Evolutionary conservation across 352 stramenopile species (phyloP).

Genomic region (Phytophthora colocasiae): DNA sequence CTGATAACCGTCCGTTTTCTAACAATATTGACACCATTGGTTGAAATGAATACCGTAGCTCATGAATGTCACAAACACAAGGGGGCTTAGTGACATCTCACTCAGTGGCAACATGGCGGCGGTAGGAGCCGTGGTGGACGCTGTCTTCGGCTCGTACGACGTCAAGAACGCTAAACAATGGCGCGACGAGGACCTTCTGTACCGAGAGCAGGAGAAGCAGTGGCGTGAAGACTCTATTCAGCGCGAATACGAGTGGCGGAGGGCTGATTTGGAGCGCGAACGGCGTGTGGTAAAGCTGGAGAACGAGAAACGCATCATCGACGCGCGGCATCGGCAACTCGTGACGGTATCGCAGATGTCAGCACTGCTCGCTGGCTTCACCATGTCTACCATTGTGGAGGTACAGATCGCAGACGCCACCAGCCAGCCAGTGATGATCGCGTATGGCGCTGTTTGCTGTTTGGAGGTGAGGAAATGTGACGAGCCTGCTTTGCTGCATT

Average conservation of each 20-base stretch:
- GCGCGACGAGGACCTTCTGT: constrained; percentile 75
- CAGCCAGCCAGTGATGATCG: constrained; percentile 54
- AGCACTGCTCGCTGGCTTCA: constrained; percentile 70
- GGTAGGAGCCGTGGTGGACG: constrained; percentile 72
- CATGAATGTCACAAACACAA: constrained; percentile 13
- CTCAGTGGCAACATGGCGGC: constrained; percentile 48
- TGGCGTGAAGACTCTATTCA: constrained; percentile 78
- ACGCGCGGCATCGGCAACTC: constrained; percentile 75
- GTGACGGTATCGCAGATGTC: constrained; percentile 71
- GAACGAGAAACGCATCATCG: constrained; percentile 85
- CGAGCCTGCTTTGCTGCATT: not conserved
- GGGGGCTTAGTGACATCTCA: constrained; percentile 12
- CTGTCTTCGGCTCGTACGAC: constrained; percentile 84
- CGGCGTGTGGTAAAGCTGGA: constrained; percentile 78
- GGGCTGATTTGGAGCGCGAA: constrained; percentile 74
- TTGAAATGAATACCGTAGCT: not conserved
- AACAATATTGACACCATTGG: constrained; percentile 11
- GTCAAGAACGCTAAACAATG: constrained; percentile 86
- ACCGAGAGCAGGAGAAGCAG: constrained; percentile 81
- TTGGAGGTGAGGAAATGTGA: constrained; percentile 49
- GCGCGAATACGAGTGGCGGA: constrained; percentile 72
- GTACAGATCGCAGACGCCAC: constrained; percentile 56
- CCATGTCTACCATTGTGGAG: constrained; percentile 81
- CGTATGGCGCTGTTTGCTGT: constrained; percentile 65
- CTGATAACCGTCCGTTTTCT: constrained; percentile 33